Conservation (phyloP, 2,329 filamentous ascomycete species). For the Cladophialophora immunda region DNA sequence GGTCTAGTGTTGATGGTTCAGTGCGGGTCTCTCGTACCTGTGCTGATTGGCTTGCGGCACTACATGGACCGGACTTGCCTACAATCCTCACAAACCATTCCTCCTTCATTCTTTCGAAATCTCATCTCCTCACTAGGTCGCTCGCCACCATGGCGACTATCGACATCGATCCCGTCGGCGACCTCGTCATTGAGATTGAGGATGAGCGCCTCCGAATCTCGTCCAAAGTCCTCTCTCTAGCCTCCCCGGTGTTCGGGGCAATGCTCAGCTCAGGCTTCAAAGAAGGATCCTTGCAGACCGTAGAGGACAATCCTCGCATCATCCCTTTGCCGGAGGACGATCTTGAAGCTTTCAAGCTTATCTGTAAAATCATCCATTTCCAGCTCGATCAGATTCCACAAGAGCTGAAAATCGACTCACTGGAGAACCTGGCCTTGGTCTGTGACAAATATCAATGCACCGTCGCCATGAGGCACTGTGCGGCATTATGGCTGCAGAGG, state of each 20-base stretch:
- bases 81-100: not conserved
- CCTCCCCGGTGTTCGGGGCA: conserved; percentile 6
- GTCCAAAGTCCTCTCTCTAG: conserved; percentile 15
- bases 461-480: not conserved
- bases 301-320: not conserved
- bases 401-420: conserved; percentile 4
- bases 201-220: conserved; percentile 11
- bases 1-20: not conserved
- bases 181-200: conserved; percentile 12
- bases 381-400: conserved; percentile 9
- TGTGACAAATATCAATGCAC: conserved; percentile 18
- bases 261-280: conserved; percentile 17
- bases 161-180: conserved; percentile 13
- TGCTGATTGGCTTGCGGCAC: not conserved
- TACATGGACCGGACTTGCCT: not conserved
- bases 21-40: too few relatives aligned
- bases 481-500: not conserved
- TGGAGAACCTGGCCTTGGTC: conserved; percentile 9
- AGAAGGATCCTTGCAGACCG: not conserved
- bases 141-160: conserved; percentile 1
- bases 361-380: conserved; percentile 14
- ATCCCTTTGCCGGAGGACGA: conserved; percentile 18
- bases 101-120: not conserved
- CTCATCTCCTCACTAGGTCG: not conserved
- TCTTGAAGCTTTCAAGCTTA: conserved; percentile 3